A percentile compares a stretch with the other conserved stretches of the same genome.
Conservation (phyloP, 352 stramenopile genomes). For the Globisporangium perplexum region DNA sequence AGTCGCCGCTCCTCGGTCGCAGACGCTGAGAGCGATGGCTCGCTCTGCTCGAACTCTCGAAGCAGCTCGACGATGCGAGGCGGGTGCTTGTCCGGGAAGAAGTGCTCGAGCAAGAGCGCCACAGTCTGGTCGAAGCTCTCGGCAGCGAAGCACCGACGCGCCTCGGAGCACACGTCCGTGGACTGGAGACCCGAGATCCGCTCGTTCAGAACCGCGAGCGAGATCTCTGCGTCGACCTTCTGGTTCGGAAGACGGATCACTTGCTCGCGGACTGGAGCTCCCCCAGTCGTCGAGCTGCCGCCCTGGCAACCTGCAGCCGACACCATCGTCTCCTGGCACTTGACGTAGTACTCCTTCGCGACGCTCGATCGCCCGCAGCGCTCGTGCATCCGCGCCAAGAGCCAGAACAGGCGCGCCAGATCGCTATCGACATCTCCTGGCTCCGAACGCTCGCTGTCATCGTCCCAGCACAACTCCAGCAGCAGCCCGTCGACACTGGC, state of each 20-base stretch:
- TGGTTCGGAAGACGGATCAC: conserved; percentile 40
- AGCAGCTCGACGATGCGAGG: conserved; percentile 48
- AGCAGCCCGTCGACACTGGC: conserved; percentile 28
- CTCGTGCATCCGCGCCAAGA: conserved; percentile 49
- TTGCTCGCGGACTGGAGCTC: background rate
- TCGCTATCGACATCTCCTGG: background rate
- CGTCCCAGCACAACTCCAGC: conserved; percentile 34
- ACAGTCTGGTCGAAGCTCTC: conserved; percentile 36
- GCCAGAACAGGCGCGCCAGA: conserved; percentile 46
- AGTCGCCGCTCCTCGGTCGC: conserved; percentile 4
- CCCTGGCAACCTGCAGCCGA: background rate
- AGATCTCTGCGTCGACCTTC: conserved; percentile 29
- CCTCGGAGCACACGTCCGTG: conserved; percentile 52
- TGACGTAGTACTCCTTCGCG: conserved; percentile 49
- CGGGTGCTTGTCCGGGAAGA: conserved; percentile 42
- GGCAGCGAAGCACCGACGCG: conserved; percentile 27
- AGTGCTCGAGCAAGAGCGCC: conserved; percentile 34
- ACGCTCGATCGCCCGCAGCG: conserved; percentile 28
- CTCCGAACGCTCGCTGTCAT: background rate
- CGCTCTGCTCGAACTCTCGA: conserved; percentile 38
- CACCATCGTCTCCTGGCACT: conserved; percentile 36
- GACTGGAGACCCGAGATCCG: conserved; percentile 49
- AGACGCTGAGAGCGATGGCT: too few species aligned
- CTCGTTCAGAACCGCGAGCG: conserved; percentile 27
- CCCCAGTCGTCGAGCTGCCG: background rate